phyloP scores from a whole-genome alignment of 2,329 filamentous ascomycete species.

The Cladosporium sp. region DNA sequence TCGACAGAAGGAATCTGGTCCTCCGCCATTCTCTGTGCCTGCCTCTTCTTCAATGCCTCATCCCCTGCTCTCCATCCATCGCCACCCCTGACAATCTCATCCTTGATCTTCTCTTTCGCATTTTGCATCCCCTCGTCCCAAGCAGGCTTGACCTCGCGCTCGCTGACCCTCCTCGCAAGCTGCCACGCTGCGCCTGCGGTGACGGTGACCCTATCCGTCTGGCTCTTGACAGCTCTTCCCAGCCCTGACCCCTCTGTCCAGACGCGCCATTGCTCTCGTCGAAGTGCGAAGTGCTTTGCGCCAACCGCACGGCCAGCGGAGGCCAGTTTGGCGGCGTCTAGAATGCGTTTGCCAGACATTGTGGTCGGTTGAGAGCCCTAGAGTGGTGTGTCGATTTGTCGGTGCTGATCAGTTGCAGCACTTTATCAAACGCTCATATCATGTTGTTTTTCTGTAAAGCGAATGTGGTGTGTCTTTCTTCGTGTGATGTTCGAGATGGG shows the following conservation, averaged over 20 bases:
- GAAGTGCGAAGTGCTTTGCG: constrained; percentile 58
- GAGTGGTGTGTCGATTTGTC: neutral
- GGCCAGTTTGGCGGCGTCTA: constrained; percentile 53
- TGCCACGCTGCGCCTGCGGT: constrained; percentile 62
- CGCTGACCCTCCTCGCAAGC: constrained; percentile 59
- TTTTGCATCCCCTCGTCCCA: constrained; percentile 19
- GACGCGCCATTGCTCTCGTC: constrained; percentile 61
- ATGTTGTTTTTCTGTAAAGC: neutral
- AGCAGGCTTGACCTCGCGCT: constrained; percentile 34
- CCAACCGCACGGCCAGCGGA: constrained; percentile 49
- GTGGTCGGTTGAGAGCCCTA: neutral
- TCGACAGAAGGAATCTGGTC: constrained; percentile 34
- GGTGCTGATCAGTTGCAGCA: neutral
- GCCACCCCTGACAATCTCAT: constrained; percentile 20
- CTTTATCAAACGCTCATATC: neutral
- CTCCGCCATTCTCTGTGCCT: constrained; percentile 52
- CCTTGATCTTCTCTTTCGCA: constrained; percentile 33
- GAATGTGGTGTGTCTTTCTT: neutral
- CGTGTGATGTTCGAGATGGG: neutral
- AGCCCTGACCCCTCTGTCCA: constrained; percentile 66
- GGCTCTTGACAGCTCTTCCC: constrained; percentile 61
- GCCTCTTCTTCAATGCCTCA: constrained; percentile 38
- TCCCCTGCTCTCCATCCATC: constrained; percentile 36
- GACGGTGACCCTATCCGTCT: constrained; percentile 62
- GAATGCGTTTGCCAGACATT: constrained; percentile 54